Percentiles rank a stretch among this genome's conserved stretches.
Conservation (phyloP, 1,284 basidiomycete species). For the Boletus nobilissimus region DNA sequence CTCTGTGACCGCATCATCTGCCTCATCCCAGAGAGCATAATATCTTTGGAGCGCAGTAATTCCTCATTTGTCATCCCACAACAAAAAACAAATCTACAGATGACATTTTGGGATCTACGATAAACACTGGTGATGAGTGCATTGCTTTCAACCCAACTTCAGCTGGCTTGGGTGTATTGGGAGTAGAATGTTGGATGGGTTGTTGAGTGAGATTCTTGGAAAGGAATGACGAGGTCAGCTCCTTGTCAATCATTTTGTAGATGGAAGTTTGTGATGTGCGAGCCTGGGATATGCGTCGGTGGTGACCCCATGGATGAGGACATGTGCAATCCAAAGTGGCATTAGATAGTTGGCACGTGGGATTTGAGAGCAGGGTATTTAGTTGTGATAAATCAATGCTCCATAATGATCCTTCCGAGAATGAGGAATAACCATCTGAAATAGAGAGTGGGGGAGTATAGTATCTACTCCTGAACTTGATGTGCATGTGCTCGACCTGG, state of each 20-base stretch:
- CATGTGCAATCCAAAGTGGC: conserved; percentile 52
- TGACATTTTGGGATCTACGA: conserved; percentile 66
- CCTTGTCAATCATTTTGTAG: conserved; percentile 83
- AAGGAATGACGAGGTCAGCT: conserved; percentile 58
- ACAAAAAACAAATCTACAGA: conserved; percentile 56
- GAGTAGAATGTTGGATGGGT: conserved; percentile 15
- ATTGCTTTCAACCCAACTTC: conserved; percentile 45
- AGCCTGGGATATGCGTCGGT: conserved; percentile 71
- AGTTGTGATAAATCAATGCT: conserved; percentile 78
- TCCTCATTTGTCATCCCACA: conserved; percentile 73
- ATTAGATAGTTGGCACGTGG: conserved; percentile 50
- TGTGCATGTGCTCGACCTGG: conserved; percentile 74
- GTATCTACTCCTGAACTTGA: conserved; percentile 65
- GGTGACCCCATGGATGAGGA: conserved; percentile 67
- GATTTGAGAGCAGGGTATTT: conserved; percentile 63
- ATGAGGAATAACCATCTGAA: conserved; percentile 68
- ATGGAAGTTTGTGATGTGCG: conserved; percentile 72
- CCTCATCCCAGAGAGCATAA: conserved; percentile 76
- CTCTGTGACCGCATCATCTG: conserved; percentile 68
- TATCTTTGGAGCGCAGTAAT: conserved; percentile 71
- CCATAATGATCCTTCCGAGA: conserved; percentile 76
- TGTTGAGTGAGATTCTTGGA: conserved; percentile 38
- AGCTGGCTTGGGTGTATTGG: no score
- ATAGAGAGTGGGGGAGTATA: conserved; percentile 69
- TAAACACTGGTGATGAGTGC: conserved; percentile 56